phyloP scores from a whole-genome alignment of 192 early-diverging fungal species.

The Backusella psychrophila region DNA sequence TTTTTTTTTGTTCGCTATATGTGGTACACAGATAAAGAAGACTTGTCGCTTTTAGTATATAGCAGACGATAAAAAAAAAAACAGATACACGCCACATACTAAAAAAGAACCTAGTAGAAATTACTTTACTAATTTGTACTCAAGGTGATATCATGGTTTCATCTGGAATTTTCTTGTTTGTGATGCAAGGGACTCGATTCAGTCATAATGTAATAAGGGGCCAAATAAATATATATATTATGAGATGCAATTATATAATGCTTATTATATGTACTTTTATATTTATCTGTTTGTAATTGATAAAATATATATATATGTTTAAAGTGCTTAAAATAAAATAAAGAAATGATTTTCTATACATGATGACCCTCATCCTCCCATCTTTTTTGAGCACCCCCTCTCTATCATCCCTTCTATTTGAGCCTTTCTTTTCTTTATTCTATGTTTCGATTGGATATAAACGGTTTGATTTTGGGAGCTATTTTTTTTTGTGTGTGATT shows the following conservation, averaged over 20 bases:
- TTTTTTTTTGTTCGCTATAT: not conserved
- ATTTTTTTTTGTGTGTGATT: not conserved
- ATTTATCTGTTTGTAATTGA: not conserved
- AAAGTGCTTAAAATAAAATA: not conserved
- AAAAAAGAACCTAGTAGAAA: not conserved
- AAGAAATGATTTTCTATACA: not conserved
- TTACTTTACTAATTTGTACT: conserved; percentile 1
- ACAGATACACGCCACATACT: conserved; percentile 3
- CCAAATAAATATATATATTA: not conserved
- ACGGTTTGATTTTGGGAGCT: not conserved
- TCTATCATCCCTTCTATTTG: not conserved
- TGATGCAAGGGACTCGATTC: conserved; percentile 5
- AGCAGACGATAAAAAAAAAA: conserved; percentile 3
- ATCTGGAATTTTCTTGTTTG: conserved; percentile 5
- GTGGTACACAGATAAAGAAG: not conserved
- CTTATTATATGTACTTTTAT: not conserved
- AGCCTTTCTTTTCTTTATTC: not conserved
- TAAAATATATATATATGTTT: not conserved
- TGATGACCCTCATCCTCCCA: not conserved
- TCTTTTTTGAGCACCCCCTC: not conserved
- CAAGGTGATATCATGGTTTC: conserved; percentile 6
- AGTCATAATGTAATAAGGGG: not conserved
- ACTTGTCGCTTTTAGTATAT: conserved; percentile 2
- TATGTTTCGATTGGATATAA: not conserved
- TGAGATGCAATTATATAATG: not conserved